Evolutionary conservation across 257 asterid genomes (phyloP), one percentile per base, ranked within the genome.

Genomic region (Solanum sitiens): DNA sequence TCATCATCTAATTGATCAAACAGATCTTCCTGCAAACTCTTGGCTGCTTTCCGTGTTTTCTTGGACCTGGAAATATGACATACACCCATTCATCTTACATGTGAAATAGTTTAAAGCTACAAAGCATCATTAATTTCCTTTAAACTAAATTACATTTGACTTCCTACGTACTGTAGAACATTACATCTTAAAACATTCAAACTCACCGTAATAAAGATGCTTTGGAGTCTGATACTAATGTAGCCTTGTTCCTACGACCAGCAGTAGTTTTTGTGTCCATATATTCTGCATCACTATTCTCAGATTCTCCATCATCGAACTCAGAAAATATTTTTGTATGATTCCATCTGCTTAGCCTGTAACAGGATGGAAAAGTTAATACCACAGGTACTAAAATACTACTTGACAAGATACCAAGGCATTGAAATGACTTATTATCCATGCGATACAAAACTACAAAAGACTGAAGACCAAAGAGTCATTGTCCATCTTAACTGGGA

Each of bases 271-370:
- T 92, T 35, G 44, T 87, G 40, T 90, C 94, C 86, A 86, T 89
- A 89, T 82, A 86, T 50, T 92, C 96, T 79, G 89, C 92, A 87
- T 89, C 98, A 87, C 93, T 92, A 65, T 88, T 89, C 90, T 87
- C 93, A 65, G 93, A 89, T 87, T 90, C 95, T 37, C 91, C 95
- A 72, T 94, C 98, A 82, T 90, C 95, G 20, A 93, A 93, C 88
- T 97, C 99, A 77, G 98, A 96, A 89, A 97, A 97, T 89, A 97
- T 90, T 91, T 88, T 95, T 50, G 99, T 93, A 90, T 96, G 98
- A 88, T 97, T 96, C 99, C 99, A 96, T 93, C 90, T 89, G 91
- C 99, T 97, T 40, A 91, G 89, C 95, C 99, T 97, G 98, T 70
- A 71, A 83, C 88, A 88, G 30, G 87, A 44, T 85, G 83, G 42